Conservation (phyloP, 257 asterid species). For the Jaltomata sinuosa region DNA sequence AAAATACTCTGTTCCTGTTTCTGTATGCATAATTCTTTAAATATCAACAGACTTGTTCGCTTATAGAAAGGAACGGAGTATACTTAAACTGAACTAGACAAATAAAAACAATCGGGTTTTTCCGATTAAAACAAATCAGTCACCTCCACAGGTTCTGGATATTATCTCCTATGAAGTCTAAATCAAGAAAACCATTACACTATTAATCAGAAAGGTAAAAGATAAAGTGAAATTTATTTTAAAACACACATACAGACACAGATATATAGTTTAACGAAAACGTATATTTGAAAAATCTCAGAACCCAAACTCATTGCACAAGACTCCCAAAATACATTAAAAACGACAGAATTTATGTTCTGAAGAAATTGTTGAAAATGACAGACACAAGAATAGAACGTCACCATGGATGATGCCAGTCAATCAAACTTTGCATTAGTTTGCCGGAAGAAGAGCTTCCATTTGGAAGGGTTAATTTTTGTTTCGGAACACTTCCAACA, state of each 20-base stretch:
- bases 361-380: not conserved
- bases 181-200: not conserved
- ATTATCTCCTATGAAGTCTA: not conserved
- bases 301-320: not conserved
- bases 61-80: not conserved
- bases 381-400: not conserved
- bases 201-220: not conserved
- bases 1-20: not conserved
- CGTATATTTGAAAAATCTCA: not conserved
- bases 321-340: not conserved
- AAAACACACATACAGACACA: not conserved
- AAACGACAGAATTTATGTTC: not conserved
- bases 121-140: too few relatives aligned
- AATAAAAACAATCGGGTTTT: not conserved
- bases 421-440: slow-evolving; percentile 57
- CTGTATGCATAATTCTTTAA: not conserved
- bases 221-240: not conserved
- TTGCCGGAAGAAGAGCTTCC: slow-evolving; percentile 63
- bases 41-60: not conserved
- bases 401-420: slow-evolving; percentile 76
- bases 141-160: not conserved
- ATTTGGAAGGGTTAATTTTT: slow-evolving; percentile 46
- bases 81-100: not conserved
- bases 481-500: slow-evolving; percentile 39
- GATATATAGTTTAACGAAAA: not conserved